phyloP scores from a whole-genome alignment of 768 basidiomycete species.

The Pholiota molesta region DNA sequence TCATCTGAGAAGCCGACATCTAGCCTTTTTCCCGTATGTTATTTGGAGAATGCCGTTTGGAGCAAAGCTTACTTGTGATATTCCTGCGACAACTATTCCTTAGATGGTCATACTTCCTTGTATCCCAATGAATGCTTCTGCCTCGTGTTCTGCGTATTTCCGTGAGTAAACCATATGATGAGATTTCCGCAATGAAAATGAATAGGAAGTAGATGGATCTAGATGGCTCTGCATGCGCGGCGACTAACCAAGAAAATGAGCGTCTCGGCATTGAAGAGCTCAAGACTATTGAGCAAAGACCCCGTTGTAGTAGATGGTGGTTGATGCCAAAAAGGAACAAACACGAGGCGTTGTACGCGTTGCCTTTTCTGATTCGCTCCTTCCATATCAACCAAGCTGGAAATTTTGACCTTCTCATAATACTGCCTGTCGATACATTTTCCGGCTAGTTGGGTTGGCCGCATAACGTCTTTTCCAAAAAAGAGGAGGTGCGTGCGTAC shows the following conservation, averaged over 20 bases:
- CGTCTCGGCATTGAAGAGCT: not conserved
- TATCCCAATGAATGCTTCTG: not conserved
- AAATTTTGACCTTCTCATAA: not conserved
- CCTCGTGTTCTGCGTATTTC: constrained; percentile 9
- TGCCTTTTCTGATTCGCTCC: not conserved
- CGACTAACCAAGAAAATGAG: not conserved
- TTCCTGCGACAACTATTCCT: constrained; percentile 3
- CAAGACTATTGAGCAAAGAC: not conserved
- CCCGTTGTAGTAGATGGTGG: not conserved
- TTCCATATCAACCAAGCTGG: not conserved
- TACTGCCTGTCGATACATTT: no score
- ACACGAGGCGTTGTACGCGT: constrained; percentile 1
- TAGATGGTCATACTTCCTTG: constrained; percentile 3
- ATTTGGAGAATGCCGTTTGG: not conserved
- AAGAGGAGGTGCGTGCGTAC: not conserved
- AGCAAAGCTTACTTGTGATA: constrained; percentile 9
- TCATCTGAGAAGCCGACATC: constrained; percentile 1
- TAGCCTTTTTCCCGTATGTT: constrained; percentile 5
- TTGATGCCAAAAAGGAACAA: not conserved
- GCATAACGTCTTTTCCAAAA: not conserved
- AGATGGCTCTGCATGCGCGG: not conserved
- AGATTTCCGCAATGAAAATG: not conserved
- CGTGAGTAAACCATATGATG: constrained; percentile 1
- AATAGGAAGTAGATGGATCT: not conserved
- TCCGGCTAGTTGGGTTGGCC: not conserved